Base-by-base conservation (phyloP, 2,329 filamentous ascomycete species). In the Colletotrichum costaricense region DNA sequence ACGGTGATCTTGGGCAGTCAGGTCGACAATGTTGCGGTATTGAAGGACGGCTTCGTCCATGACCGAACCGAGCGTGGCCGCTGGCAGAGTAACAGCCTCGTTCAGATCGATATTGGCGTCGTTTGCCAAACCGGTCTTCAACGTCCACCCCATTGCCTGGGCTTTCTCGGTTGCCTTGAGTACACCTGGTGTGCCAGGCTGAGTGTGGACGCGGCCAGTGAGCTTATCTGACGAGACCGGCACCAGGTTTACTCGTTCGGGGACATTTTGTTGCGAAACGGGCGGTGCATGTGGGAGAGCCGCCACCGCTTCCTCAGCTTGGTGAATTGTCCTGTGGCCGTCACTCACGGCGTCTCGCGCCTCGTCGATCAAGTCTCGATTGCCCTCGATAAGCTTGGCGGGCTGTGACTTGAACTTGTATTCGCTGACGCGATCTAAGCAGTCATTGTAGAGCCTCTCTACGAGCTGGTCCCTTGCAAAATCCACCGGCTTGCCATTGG, bases 371-470 rank as follows among this genome's bases (percentile, higher is more conserved):
- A 97, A 84, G 69, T 93, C 93, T 76, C 92, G 92, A 78, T 98
- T 94, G 16, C 96, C 97, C 79, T 95, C 92, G 19, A 97, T 91
- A 26, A 93, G 92, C 75, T 93, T 91, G 8, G 90, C 88, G 8
- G 91, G 88, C 42, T 91, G 88, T 28, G 91, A 85, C 81, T 95
- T 96, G 80, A 94, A 93, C 78, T 97, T 95, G 85, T 95, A 98
- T 76, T 94, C 91, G 80, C 95, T 97, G 56, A 97, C 95, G 66
- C 97, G 92, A 79, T 98, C 96, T 26, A 98, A 88, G 58, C 97
- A 94, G 81, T 98, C 95, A 77, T 98, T 98, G 86, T 97, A 98
- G 2, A 99, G 88, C 76, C 93, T 95, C 81, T 98, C 96, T 38
- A 97, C 94, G 78, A 95, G 89, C 67, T 92, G 89, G 81, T 99